Conservation (phyloP, 805 yeast species). For the Allodekkera sacchari region DNA sequence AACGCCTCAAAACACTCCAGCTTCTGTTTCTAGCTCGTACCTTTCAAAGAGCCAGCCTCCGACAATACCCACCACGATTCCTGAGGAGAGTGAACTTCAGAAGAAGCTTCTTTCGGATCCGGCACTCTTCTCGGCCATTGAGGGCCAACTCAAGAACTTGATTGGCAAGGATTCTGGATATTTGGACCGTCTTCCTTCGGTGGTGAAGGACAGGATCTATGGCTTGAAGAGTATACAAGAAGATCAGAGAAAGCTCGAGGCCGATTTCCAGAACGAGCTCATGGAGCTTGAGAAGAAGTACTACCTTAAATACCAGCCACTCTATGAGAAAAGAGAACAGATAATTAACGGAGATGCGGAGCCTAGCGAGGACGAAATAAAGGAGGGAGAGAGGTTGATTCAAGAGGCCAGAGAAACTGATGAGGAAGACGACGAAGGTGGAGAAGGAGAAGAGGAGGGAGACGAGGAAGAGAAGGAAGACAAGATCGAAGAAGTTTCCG, state of each 20-base stretch:
- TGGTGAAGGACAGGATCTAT: slow-evolving; percentile 65
- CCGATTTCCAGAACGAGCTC: slow-evolving; percentile 84
- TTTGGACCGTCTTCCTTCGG: slow-evolving; percentile 63
- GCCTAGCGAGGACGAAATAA: slow-evolving; percentile 74
- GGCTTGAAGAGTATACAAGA: slow-evolving; percentile 79
- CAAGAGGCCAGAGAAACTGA: slow-evolving; percentile 30
- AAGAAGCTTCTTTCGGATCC: slow-evolving; percentile 55
- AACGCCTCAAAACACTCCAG: slow-evolving; percentile 97
- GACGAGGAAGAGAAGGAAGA: slow-evolving; percentile 31
- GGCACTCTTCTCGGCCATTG: slow-evolving; percentile 75
- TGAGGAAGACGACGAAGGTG: slow-evolving; percentile 33
- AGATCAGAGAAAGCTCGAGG: slow-evolving; percentile 74
- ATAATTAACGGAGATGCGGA: slow-evolving; percentile 66
- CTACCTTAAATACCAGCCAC: slow-evolving; percentile 62
- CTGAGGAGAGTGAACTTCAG: slow-evolving; percentile 48
- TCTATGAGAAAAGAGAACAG: slow-evolving; percentile 63
- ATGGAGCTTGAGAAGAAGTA: slow-evolving; percentile 79
- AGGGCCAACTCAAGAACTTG: slow-evolving; percentile 76
- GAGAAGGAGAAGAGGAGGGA: slow-evolving; percentile 32
- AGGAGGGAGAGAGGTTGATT: slow-evolving; percentile 65
- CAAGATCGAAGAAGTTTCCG: slow-evolving; percentile 23
- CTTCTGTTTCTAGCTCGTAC: slow-evolving; percentile 71
- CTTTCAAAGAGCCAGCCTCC: slow-evolving; percentile 49
- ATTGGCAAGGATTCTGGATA: slow-evolving; percentile 87
- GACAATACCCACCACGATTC: slow-evolving; percentile 59